Conservation (phyloP, 805 yeast genomes). For the Monosporozyma aerobia region DNA sequence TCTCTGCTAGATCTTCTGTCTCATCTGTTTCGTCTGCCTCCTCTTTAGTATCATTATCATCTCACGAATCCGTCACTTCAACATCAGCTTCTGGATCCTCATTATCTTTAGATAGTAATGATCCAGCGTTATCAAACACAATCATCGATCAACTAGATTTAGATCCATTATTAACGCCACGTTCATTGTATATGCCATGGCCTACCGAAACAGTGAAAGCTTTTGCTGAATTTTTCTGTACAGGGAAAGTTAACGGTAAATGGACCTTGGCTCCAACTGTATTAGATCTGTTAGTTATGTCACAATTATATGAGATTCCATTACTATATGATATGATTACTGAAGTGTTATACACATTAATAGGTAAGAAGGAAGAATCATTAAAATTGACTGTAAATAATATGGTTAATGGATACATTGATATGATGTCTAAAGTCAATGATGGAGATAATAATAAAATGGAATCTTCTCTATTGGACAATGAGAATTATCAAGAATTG, state of each 20-base stretch:
- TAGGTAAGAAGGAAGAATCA: constrained; percentile 57
- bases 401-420: constrained; percentile 16
- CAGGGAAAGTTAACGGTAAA: constrained; percentile 70
- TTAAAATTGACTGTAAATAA: constrained; percentile 3
- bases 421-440: constrained; percentile 13
- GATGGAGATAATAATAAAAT: constrained; percentile 19
- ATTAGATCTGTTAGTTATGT: constrained; percentile 50
- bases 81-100: background rate
- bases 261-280: constrained; percentile 68
- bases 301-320: constrained; percentile 62
- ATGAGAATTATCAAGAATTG: constrained; percentile 29
- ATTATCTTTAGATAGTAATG: background rate
- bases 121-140: background rate
- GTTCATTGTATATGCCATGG: constrained; percentile 63
- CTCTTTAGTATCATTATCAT: background rate
- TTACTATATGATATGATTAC: constrained; percentile 57
- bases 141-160: constrained; percentile 23
- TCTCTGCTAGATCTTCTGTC: background rate
- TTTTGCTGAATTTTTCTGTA: constrained; percentile 61
- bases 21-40: background rate
- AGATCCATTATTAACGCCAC: constrained; percentile 59
- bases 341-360: constrained; percentile 60
- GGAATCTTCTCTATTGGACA: constrained; percentile 16
- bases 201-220: constrained; percentile 52
- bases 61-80: background rate